A percentile compares a stretch with the other conserved stretches of the same genome.
These are phyloP conservation scores for Heliosperma pusillum DNA, from an alignment of 148 eudicot genomes.

Conservation along the genomic window DNA sequence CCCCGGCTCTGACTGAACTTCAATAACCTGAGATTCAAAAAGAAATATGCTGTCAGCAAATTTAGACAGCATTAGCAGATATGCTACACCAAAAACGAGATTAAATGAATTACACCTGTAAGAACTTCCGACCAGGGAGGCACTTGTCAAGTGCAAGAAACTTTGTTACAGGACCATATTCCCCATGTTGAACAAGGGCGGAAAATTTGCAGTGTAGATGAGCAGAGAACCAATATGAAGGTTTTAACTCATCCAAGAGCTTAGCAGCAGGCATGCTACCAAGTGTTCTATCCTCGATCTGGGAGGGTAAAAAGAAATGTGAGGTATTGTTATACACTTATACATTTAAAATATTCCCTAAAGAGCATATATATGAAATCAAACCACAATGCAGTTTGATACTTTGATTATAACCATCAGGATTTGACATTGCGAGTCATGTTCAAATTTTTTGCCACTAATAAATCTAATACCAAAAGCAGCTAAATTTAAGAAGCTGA, in stretches of 20 bases:
- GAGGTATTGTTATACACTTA: neutral
- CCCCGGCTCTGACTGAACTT: conserved; percentile 81
- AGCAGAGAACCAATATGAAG: conserved; percentile 96
- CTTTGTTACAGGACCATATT: conserved; percentile 63
- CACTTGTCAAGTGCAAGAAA: conserved; percentile 99
- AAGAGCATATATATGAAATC: neutral
- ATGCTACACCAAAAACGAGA: conserved; percentile 12
- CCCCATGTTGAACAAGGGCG: conserved; percentile 81
- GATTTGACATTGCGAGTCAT: neutral
- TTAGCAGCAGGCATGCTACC: conserved; percentile 92
- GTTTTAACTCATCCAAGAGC: conserved; percentile 72
- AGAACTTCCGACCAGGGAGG: conserved; percentile 72
- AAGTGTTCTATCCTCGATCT: conserved; percentile 71
- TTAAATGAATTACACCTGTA: conserved; percentile 55
- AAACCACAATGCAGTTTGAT: neutral
- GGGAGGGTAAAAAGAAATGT: conserved; percentile 12
- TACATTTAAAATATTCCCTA: neutral
- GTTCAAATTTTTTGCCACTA: neutral
- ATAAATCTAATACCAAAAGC: neutral
- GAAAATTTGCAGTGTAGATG: conserved; percentile 95
- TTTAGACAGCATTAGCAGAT: conserved; percentile 11
- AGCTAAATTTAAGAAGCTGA: neutral
- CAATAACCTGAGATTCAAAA: conserved; percentile 50
- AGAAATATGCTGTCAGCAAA: neutral
- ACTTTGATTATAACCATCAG: conserved; percentile 6